Conservation (phyloP, 1,284 basidiomycete species). For the Pholiota adiposa region DNA sequence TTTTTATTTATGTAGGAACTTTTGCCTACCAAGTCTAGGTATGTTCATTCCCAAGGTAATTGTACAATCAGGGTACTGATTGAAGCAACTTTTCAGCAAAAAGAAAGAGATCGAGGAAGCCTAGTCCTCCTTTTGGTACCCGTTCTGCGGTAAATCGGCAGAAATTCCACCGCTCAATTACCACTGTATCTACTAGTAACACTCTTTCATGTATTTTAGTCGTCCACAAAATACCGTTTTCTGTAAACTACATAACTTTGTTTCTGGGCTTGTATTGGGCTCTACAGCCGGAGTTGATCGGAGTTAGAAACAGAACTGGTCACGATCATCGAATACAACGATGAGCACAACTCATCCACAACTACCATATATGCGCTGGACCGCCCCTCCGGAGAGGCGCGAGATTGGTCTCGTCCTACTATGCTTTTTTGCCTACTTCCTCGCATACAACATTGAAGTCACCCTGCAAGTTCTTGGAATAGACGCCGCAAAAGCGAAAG, state of each 20-base stretch:
- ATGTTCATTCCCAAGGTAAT: conserved; percentile 6
- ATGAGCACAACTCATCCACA: neutral
- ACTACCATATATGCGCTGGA: conserved; percentile 57
- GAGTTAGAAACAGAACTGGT: too few species aligned
- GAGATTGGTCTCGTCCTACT: conserved; percentile 67
- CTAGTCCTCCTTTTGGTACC: conserved; percentile 14
- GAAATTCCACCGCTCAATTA: too few species aligned
- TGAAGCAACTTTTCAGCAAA: conserved; percentile 30
- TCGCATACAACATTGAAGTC: conserved; percentile 69
- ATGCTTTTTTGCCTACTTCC: conserved; percentile 59
- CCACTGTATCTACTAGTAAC: too few species aligned
- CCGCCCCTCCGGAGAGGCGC: conserved; percentile 62
- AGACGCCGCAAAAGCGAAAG: conserved; percentile 42
- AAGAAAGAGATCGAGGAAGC: conserved; percentile 45
- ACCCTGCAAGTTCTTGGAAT: conserved; percentile 55
- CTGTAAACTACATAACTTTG: too few species aligned
- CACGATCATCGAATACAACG: neutral
- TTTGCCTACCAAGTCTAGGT: conserved; percentile 48
- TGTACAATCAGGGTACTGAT: neutral
- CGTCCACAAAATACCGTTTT: too few species aligned
- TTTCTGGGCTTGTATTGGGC: too few species aligned
- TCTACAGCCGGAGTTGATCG: too few species aligned
- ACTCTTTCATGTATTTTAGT: too few species aligned
- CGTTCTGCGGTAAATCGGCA: too few species aligned
- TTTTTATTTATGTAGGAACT: conserved; percentile 37